These are phyloP conservation scores for Thyridium curvatum DNA, from an alignment of 2,329 filamentous ascomycete genomes.

Conservation along the genomic window DNA sequence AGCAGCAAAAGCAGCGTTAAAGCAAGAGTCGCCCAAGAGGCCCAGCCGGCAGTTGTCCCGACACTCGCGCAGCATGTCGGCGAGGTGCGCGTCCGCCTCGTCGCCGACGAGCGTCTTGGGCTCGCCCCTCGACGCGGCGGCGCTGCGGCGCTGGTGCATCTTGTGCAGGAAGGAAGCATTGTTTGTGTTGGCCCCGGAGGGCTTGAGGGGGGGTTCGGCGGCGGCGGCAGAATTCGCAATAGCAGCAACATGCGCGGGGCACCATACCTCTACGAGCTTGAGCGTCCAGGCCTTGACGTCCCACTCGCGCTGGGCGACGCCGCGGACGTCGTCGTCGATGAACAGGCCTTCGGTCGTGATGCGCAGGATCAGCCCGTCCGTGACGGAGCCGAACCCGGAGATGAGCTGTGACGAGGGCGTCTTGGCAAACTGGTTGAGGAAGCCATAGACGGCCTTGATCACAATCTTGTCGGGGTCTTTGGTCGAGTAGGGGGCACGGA, in stretches of 20 bases:
- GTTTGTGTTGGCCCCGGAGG: conserved; percentile 28
- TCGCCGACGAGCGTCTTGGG: conserved; percentile 51
- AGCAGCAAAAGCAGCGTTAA: conserved; percentile 21
- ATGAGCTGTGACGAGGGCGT: conserved; percentile 89
- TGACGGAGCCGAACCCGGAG: conserved; percentile 76
- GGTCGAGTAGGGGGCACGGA: conserved; percentile 73
- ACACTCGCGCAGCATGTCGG: conserved; percentile 57
- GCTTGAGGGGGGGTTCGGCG: conserved; percentile 28
- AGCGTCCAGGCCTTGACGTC: conserved; percentile 98
- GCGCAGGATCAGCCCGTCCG: conserved; percentile 84
- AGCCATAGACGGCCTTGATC: conserved; percentile 86
- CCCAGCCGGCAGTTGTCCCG: conserved; percentile 56
- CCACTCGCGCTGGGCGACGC: conserved; percentile 94
- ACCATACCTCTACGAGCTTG: conserved; percentile 87
- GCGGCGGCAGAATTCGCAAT: conserved; percentile 30
- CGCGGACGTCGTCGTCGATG: conserved; percentile 90
- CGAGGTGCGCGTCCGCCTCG: conserved; percentile 60
- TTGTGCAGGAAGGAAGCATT: conserved; percentile 40
- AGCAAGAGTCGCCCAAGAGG: conserved; percentile 34
- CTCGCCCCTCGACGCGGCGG: conserved; percentile 41
- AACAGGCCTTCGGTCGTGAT: conserved; percentile 94
- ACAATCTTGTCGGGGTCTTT: conserved; percentile 94
- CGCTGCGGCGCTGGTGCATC: conserved; percentile 36
- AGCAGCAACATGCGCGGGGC: conserved; percentile 56
- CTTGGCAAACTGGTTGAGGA: conserved; percentile 81